A percentile compares a stretch with the other conserved stretches of the same genome.
These are phyloP conservation scores for Podaxis sp. DNA, from an alignment of 768 basidiomycete genomes.

Conservation along the genomic window DNA sequence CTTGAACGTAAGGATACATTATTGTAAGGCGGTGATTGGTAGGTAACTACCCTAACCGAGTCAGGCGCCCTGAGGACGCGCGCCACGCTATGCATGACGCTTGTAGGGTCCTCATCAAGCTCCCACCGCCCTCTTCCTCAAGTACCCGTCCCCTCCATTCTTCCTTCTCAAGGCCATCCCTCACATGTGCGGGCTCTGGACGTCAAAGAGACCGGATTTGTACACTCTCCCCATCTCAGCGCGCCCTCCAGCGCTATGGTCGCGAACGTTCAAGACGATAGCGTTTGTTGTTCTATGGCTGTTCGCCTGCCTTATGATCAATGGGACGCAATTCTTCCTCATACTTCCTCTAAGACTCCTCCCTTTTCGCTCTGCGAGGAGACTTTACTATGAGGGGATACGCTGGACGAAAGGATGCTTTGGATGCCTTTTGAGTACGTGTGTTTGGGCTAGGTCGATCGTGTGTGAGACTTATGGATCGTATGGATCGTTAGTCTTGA, in stretches of 20 bases:
- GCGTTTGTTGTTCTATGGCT: slow-evolving; percentile 60
- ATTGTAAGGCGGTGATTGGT: neutral
- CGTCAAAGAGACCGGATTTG: slow-evolving; percentile 25
- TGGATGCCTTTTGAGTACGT: slow-evolving; percentile 70
- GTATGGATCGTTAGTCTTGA: slow-evolving; percentile 51
- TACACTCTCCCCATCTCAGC: slow-evolving; percentile 52
- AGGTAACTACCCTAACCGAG: neutral
- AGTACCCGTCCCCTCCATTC: slow-evolving; percentile 16
- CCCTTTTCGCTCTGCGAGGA: slow-evolving; percentile 55
- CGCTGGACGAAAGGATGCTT: slow-evolving; percentile 84
- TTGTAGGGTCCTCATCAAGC: neutral
- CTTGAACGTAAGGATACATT: no score
- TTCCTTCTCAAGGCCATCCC: neutral
- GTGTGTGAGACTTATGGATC: neutral
- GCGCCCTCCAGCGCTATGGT: slow-evolving; percentile 57
- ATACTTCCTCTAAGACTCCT: slow-evolving; percentile 66
- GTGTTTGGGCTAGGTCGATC: neutral
- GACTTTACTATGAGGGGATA: slow-evolving; percentile 67
- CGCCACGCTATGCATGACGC: neutral
- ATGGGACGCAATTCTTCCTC: slow-evolving; percentile 70
- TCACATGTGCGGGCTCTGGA: slow-evolving; percentile 4
- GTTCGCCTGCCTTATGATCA: slow-evolving; percentile 65
- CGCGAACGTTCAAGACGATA: slow-evolving; percentile 45
- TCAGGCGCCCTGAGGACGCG: neutral
- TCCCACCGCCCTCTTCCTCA: slow-evolving; percentile 5